These are phyloP conservation scores for Paramecium tetraurelia DNA, from an alignment of 73 alveolate species.

Conservation along the genomic window DNA sequence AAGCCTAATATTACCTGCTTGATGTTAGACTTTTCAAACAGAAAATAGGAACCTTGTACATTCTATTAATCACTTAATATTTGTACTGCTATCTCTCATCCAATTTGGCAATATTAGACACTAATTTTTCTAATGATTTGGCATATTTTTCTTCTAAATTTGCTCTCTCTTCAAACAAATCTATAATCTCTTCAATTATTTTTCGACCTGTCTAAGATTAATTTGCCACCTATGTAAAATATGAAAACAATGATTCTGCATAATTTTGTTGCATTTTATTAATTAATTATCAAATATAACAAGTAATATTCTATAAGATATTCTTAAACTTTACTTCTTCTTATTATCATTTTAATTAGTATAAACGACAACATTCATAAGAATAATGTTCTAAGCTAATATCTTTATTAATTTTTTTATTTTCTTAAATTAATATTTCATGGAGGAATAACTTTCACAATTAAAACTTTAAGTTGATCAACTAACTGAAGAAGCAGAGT, in stretches of 20 bases:
- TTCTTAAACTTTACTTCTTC: not conserved
- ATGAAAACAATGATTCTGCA: not conserved
- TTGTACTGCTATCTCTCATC: not conserved
- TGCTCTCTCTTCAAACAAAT: slow-evolving; percentile 29
- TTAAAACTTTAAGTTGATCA: not conserved
- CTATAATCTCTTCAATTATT: not conserved
- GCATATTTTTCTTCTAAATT: slow-evolving; percentile 19
- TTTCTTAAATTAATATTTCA: not conserved
- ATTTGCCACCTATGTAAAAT: not conserved
- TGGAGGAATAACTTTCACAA: not conserved
- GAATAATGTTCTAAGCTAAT: not conserved
- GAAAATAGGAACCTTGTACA: slow-evolving; percentile 30
- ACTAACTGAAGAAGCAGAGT: not conserved
- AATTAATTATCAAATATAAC: not conserved
- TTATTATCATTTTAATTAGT: not conserved
- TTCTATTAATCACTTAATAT: not conserved
- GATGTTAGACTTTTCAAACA: not conserved
- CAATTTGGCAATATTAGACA: not conserved
- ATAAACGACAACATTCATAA: not conserved
- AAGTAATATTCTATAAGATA: not conserved
- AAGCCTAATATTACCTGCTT: not conserved
- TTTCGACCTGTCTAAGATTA: slow-evolving; percentile 15
- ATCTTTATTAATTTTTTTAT: not conserved
- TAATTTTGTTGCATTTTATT: not conserved
- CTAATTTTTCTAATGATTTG: not conserved